Base-by-base conservation (phyloP, 2,329 filamentous ascomycete species). In the Ophiostoma pallidulum region DNA sequence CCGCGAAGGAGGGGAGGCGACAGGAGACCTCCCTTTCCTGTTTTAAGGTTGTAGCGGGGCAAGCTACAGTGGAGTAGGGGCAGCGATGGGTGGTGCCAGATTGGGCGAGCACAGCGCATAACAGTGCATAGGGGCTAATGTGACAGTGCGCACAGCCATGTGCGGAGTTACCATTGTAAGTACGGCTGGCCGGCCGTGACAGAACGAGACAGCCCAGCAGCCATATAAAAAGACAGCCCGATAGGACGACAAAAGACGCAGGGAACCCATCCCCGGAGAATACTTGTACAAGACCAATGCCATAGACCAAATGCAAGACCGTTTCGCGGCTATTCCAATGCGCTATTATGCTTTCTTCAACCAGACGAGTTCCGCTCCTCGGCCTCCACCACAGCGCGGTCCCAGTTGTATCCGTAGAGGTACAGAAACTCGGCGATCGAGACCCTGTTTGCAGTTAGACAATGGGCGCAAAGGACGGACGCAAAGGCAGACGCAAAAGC, bases 351-450 rank as follows among this genome's bases (percentile, higher is more conserved):
- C 13, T 10, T 7, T 19, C 9, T 20, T 51, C 51, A 64, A 3
- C 56, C 56, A 18, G 57, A 49, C 4, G 57, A 54, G 45, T 78
- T 79, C 50, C 75, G 66, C 43, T 60, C 56, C 41, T 74, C 73
- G 2, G 75, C 75, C 53, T 80, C 76, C 9, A 60, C 64, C 1
- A 70, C 75, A 1, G 74, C 73, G 41, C 65, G 61, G 39, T 77
- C 61, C 75, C 75, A 79, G 55, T 78, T 70, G 8, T 68, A 73
- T n/a, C 62, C 57, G 48, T 68, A 65, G 2, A 76, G 66, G 41
- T 74, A 79, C 22, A 62, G 62, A 52, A 75, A 79, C 55, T 80
- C 76, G 16, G 77, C 70, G 6, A 62, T n/a, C 0, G 70, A 65
- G 13, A 77, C 73, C 24, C 74, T 77, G 35, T n/a, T 18, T 8